Evolutionary conservation across 805 yeast species (phyloP), one percentile per base, ranked within the genome.

Genomic region (Cyberlindnera euphorbiiphila): DNA sequence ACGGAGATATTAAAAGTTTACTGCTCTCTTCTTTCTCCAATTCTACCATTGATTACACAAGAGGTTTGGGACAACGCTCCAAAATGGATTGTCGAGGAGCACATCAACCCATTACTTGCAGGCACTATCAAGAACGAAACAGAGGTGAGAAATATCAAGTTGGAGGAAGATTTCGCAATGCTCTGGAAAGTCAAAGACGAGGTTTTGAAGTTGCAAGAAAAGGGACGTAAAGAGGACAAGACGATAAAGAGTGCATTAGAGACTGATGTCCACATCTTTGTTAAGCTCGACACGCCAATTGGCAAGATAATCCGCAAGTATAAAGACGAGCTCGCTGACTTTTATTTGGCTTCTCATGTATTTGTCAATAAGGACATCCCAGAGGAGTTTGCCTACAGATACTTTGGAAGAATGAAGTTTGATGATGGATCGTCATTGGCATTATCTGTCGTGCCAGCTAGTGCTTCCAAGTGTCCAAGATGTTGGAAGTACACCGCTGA

Each of bases 401-500:
- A 58, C 51, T 49, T 36, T 43, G 59, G 34, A 49, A 39, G 47
- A n/a, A 45, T 66, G 3, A 45, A 45, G 3, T 45, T 69, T 3
- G 41, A 36, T 13, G 59, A 50, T 7, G 65, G 57, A 2, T 50
- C 49, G 8, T 54, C 35, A 4, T 39, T 68, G 6, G 48, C 47
- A 2, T 51, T 75, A 4, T 45, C 57, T 3, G 70, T 82, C 3
- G 60, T 67, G 7, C 66, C 68, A 5, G 71, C 87, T 0, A 40
- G 56, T 0, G 53, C 65, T 2, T 62, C 63, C 36, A 88, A 88
- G 53, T 93, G 98, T 57, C 95, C 96, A 6, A 73, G 98, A 56
- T 93, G 98, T 62, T 93, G 98, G 98, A 85, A 85, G 53, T 78
- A 63, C 54, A 74, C 74, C 7, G 66, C 94, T 0, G 59, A 53